phyloP scores from a whole-genome alignment of 352 stramenopile genomes.

The Phytophthora sp. region DNA sequence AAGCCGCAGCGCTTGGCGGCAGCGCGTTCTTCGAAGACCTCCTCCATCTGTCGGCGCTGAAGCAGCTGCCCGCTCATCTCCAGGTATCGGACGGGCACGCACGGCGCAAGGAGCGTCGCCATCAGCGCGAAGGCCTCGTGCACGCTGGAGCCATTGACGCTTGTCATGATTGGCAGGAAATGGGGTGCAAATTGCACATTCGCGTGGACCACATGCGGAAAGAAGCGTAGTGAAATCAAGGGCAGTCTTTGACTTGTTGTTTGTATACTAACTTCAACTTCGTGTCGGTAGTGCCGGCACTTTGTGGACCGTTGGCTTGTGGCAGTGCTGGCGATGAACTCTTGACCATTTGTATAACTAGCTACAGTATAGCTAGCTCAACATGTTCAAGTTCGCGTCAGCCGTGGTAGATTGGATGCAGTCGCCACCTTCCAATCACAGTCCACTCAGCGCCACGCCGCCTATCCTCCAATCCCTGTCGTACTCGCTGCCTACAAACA shows the following conservation, averaged over 20 bases:
- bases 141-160: slow-evolving; percentile 57
- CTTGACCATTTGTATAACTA: no score
- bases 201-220: slow-evolving; percentile 10
- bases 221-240: neutral
- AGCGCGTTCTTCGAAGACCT: slow-evolving; percentile 82
- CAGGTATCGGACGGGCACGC: slow-evolving; percentile 70
- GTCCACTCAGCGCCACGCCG: neutral
- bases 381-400: slow-evolving; percentile 17
- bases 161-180: slow-evolving; percentile 30
- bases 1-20: slow-evolving; percentile 76
- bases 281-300: no score
- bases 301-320: no score
- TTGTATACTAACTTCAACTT: slow-evolving; percentile 15
- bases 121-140: slow-evolving; percentile 84
- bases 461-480: neutral
- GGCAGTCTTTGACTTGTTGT: neutral
- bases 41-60: slow-evolving; percentile 81
- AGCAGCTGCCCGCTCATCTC: slow-evolving; percentile 72
- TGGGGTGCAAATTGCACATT: neutral
- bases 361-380: no score
- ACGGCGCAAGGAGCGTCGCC: slow-evolving; percentile 72
- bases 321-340: neutral
- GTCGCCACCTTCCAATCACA: neutral
- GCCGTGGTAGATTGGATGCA: slow-evolving; percentile 14
- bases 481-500: neutral